Evolutionary conservation across 768 basidiomycete species (phyloP), one percentile per base, ranked within the genome.

Genomic region (Lactifluus subvellereus): DNA sequence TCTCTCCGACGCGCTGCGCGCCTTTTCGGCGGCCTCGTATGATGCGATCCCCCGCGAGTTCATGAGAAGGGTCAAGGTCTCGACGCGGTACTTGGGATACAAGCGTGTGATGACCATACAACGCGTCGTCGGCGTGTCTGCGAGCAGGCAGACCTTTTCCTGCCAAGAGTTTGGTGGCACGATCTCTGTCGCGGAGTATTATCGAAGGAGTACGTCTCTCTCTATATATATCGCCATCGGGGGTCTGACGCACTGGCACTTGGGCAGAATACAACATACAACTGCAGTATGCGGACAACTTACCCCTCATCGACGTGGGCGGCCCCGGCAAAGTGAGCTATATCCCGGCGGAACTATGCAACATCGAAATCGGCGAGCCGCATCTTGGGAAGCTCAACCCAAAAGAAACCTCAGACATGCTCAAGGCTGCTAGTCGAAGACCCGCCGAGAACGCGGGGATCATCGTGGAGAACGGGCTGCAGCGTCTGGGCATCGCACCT

Each of bases 281-380:
- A 0, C 69, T 92, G 8, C 71, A 71, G 30, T 64, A 78, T 45
- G 73, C 66, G 40, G 72, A 48, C 76, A 80, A 71, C 42, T 59
- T 77, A 6, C 76, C 76, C 7, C 49, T 76, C 51, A 66, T 78
- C 51, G 71, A 77, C 50, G 66, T 77, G 65, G 67, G 81, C 67
- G 55, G 65, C 42, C 56, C 42, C 11, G 57, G 69, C 6, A 72
- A 70, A 38, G 64, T 77, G 0, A 73, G 71, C 48, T 82, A 72
- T 67, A 72, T 90, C 1, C 89, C 89, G 0, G 83, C 87, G 0
- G 89, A 92, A 70, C 54, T 92, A 1, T 91, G 89, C 74, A 74
- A 81, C 27, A 87, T 92, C 54, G 71, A 77, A 10, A 72, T 79
- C 0, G 84, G 84, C 7, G 82, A 82, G 65, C 76, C 85, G 0